Evolutionary conservation across 1,139 yeast species (phyloP), one percentile per base, ranked within the genome.

Genomic region (Diutina rugosa): DNA sequence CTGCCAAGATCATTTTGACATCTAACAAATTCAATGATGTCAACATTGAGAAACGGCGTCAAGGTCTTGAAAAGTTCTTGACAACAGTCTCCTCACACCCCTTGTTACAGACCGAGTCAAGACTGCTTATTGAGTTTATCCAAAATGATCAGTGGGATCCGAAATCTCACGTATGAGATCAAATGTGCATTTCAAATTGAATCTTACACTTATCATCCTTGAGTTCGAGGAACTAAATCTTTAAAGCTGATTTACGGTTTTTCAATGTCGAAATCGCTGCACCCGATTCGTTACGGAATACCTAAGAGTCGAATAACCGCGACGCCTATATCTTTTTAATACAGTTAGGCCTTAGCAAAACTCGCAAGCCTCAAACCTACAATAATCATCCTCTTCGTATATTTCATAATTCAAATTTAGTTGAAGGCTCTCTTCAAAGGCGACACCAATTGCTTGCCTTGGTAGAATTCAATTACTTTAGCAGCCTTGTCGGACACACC

Each of bases 51-150:
- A 84, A 82, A 58, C 78, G 99, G 63, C 76, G 97, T 58, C 83
- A 79, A 62, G 97, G 97, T 0, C 75, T 93, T 56, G 96, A 90
- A 67, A 81, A 81, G 65, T 93, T 95, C 69, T 69, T 93, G 51
- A 79, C 80, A 57, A 77, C 81, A 32, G 96, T 93, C 12, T 95
- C 96, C 21, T 96, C 97, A 9, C 99, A 93, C 68, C 99, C 99
- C 1, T 72, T 93, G 59, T 72, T 93, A 58, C 98, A 93, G 69
- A 88, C 97, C 0, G 96, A 96, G 0, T 83, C 93, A n/a, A 81
- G 82, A 62, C 82, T 88, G 0, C 76, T 93, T 61, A 84, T 86
- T 58, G 87, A 91, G 55, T 93, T 93, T 65, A 83, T 93, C 56
- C 97, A 91, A 69, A 93, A 89, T 64, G 96, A 90, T 8, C 77